A percentile compares a stretch with the other conserved stretches of the same genome.
Evolutionary conservation across 2,329 filamentous ascomycete species (phyloP).

Genomic region (Microcyclosporella mali): DNA sequence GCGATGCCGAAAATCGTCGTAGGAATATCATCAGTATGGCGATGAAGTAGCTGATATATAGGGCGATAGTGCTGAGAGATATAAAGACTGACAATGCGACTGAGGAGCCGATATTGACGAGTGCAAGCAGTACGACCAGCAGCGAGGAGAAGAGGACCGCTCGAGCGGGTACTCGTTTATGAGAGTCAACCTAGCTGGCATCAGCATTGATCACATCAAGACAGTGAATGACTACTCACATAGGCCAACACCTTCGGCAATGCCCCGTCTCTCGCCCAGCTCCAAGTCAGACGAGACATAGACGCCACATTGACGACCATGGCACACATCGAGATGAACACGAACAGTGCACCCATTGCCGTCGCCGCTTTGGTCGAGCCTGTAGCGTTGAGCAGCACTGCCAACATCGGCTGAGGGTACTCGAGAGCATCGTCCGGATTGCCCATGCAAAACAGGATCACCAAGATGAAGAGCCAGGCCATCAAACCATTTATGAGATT

Average conservation of each 20-base stretch:
- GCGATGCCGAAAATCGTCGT: constrained; percentile 6
- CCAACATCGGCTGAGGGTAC: constrained; percentile 19
- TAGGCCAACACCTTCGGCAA: constrained; percentile 21
- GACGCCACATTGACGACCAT: constrained; percentile 19
- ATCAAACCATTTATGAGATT: constrained; percentile 20
- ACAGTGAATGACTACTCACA: constrained; percentile 8
- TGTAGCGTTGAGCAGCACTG: constrained; percentile 19
- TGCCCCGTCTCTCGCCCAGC: constrained; percentile 24
- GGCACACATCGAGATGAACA: constrained; percentile 11
- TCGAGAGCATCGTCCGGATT: constrained; percentile 16
- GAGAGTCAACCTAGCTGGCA: constrained; percentile 8
- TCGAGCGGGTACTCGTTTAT: constrained; percentile 19
- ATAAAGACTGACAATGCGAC: constrained; percentile 21
- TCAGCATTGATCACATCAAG: neutral
- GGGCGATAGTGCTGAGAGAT: constrained; percentile 19
- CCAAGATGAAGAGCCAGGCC: constrained; percentile 19
- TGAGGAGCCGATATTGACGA: constrained; percentile 19
- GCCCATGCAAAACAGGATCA: constrained; percentile 19
- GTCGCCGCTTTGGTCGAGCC: constrained; percentile 16
- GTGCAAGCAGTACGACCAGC: constrained; percentile 18
- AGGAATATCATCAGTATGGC: constrained; percentile 21
- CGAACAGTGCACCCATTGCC: constrained; percentile 12
- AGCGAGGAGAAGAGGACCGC: constrained; percentile 20
- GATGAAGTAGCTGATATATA: constrained; percentile 23
- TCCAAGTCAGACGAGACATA: constrained; percentile 22